A percentile compares a stretch with the other conserved stretches of the same genome.
phyloP scores from a whole-genome alignment of 2,329 filamentous ascomycete genomes.

The Alternaria alternata region DNA sequence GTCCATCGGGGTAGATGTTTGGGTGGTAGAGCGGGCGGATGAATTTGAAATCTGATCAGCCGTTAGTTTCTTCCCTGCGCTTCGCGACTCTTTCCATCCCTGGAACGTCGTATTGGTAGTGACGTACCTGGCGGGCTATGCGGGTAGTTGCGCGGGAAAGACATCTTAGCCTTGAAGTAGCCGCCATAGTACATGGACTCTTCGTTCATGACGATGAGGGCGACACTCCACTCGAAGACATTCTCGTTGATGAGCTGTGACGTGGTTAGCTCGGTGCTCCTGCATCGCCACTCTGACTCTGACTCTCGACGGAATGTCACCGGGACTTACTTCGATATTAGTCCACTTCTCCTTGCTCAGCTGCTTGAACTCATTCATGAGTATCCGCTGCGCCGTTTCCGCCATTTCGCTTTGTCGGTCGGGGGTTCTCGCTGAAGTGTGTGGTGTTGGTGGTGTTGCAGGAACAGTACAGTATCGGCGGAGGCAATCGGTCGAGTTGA shows the following conservation, averaged over 20 bases:
- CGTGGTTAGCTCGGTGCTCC: constrained; percentile 34
- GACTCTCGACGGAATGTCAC: constrained; percentile 1
- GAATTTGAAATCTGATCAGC: constrained; percentile 77
- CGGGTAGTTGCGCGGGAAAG: constrained; percentile 87
- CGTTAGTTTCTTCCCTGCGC: constrained; percentile 15
- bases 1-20: constrained; percentile 91
- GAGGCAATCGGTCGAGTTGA: constrained; percentile 5
- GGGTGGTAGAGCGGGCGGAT: constrained; percentile 82
- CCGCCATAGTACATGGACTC: constrained; percentile 92
- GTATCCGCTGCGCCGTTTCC: constrained; percentile 73
- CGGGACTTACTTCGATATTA: constrained; percentile 74
- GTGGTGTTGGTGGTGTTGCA: constrained; percentile 19
- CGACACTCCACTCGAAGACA: constrained; percentile 86
- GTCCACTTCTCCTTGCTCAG: constrained; percentile 93
- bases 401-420: constrained; percentile 32
- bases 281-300: constrained; percentile 17
- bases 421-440: constrained; percentile 6
- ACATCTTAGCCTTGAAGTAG: constrained; percentile 92
- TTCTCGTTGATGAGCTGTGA: constrained; percentile 77
- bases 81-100: constrained; percentile 1
- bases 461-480: constrained; percentile 10
- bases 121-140: constrained; percentile 76
- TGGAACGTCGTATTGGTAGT: constrained; percentile 6
- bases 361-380: constrained; percentile 87
- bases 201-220: constrained; percentile 89